A percentile compares a stretch with the other conserved stretches of the same genome.
Evolutionary conservation across 2,329 filamentous ascomycete genomes (phyloP).

Genomic region (Teratosphaeria pseudoeucalypti): DNA sequence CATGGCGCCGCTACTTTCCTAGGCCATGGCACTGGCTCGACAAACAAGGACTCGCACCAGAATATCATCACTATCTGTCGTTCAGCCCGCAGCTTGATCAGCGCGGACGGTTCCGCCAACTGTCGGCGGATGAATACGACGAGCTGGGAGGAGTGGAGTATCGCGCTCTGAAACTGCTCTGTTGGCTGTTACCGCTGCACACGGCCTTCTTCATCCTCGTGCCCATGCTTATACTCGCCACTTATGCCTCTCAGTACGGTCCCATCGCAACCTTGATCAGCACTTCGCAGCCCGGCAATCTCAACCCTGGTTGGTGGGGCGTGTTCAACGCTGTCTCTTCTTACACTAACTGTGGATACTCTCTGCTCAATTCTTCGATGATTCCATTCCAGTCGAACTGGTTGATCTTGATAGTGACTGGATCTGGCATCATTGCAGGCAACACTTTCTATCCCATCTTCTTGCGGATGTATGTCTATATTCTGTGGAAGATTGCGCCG

Average conservation of each 20-base stretch:
- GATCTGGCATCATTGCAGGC: conserved; percentile 40
- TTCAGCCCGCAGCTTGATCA: neutral
- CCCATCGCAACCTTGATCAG: neutral
- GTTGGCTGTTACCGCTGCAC: neutral
- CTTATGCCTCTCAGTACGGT: neutral
- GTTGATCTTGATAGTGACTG: conserved; percentile 37
- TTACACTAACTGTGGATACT: conserved; percentile 80
- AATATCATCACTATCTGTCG: conserved; percentile 2
- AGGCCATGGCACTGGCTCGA: neutral
- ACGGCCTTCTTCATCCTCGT: neutral
- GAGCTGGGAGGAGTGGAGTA: neutral
- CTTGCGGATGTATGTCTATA: conserved; percentile 48
- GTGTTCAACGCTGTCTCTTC: conserved; percentile 63
- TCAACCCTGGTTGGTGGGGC: conserved; percentile 65
- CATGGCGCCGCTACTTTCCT: neutral
- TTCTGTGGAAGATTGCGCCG: conserved; percentile 26
- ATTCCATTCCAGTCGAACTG: conserved; percentile 26
- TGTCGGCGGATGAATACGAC: neutral
- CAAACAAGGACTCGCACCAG: neutral
- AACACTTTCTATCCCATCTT: conserved; percentile 50
- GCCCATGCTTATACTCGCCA: neutral
- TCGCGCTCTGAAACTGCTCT: neutral
- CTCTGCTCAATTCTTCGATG: conserved; percentile 65
- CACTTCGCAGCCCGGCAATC: neutral
- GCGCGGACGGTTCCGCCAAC: neutral